phyloP scores from a whole-genome alignment of 2,329 filamentous ascomycete species.

The Cyclaneusma minus region DNA sequence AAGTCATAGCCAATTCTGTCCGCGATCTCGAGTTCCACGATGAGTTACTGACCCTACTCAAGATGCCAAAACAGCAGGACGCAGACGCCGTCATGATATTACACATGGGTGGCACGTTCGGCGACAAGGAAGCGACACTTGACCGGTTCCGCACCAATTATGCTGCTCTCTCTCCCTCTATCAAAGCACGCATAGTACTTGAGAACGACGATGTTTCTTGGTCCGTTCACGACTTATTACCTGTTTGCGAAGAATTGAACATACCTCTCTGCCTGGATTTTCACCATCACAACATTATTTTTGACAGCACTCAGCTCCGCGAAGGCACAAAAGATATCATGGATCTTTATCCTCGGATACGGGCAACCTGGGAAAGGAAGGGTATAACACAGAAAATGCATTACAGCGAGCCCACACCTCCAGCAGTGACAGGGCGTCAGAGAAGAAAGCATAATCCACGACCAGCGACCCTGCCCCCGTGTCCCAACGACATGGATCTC shows the following conservation, averaged over 20 bases:
- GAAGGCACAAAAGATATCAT: conserved; percentile 79
- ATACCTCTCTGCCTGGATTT: conserved; percentile 87
- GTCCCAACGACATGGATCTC: conserved; percentile 71
- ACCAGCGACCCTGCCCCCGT: conserved; percentile 68
- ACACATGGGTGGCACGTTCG: conserved; percentile 84
- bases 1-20: conserved; percentile 62
- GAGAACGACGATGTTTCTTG: conserved; percentile 93
- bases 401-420: conserved; percentile 67
- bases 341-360: conserved; percentile 58
- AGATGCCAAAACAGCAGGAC: conserved; percentile 61
- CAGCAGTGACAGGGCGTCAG: conserved; percentile 64
- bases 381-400: conserved; percentile 91
- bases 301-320: conserved; percentile 54
- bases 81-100: conserved; percentile 87
- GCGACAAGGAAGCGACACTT: conserved; percentile 68
- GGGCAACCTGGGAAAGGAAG: conserved; percentile 71
- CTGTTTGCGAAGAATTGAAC: conserved; percentile 83
- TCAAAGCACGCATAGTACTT: conserved; percentile 72
- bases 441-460: conserved; percentile 74
- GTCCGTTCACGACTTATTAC: conserved; percentile 82
- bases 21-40: conserved; percentile 80
- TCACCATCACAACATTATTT: conserved; percentile 92
- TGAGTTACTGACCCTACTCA: conserved; percentile 65
- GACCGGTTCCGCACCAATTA: conserved; percentile 69
- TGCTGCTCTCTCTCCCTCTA: conserved; percentile 40